phyloP scores from a whole-genome alignment of 805 yeast genomes.

The Pichia membranifaciens region DNA sequence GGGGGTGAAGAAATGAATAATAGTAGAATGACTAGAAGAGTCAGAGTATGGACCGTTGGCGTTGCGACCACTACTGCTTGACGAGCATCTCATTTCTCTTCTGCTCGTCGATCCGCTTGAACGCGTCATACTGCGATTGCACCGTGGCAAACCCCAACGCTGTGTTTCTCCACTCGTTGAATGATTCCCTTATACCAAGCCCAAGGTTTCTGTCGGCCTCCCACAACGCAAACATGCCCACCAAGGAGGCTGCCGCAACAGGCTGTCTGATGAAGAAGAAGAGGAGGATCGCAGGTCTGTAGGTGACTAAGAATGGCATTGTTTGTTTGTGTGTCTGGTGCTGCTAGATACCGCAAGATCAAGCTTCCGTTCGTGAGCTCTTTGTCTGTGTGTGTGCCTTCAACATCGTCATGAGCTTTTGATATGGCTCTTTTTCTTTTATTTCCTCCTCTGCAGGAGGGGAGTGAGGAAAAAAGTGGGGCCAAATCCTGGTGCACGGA shows the following conservation, averaged over 20 bases:
- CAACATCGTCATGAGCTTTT: no score
- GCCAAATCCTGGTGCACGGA: not conserved
- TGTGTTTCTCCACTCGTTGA: conserved; percentile 25
- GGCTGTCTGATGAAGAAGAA: conserved; percentile 35
- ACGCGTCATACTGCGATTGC: conserved; percentile 25
- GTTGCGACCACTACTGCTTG: not conserved
- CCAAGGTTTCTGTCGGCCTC: conserved; percentile 32
- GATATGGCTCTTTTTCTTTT: not conserved
- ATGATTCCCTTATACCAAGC: conserved; percentile 27
- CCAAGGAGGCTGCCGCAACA: conserved; percentile 30
- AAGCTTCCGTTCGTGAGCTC: no score
- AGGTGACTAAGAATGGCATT: conserved; percentile 25
- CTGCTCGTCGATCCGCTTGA: conserved; percentile 28
- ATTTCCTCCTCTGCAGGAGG: not conserved
- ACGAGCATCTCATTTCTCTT: conserved; percentile 22
- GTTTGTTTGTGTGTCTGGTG: not conserved
- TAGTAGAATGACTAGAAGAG: not conserved
- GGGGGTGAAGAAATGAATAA: not conserved
- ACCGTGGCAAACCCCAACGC: conserved; percentile 32
- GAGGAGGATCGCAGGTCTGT: conserved; percentile 33
- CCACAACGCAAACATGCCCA: conserved; percentile 31
- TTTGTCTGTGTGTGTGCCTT: no score
- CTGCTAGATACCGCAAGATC: no score
- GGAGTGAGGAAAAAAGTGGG: not conserved
- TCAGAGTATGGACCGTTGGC: not conserved